These are phyloP conservation scores for Seiridium unicorne DNA, from an alignment of 2,329 filamentous ascomycete genomes.

Conservation along the genomic window DNA sequence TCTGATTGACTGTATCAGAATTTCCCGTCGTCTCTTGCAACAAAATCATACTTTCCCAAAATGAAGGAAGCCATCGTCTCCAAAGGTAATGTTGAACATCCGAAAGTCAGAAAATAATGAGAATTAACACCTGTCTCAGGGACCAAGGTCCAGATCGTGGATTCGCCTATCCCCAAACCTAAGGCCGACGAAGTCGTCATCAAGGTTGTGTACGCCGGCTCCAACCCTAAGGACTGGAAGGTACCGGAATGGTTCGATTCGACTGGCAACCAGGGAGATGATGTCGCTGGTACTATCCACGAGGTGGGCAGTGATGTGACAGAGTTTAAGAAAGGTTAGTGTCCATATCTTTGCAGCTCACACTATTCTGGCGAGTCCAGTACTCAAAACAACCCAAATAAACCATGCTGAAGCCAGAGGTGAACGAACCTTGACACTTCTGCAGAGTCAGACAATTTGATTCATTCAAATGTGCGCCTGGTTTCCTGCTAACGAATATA, in stretches of 20 bases:
- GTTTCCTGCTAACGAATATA: too few relatives aligned
- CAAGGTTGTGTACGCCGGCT: conserved; percentile 40
- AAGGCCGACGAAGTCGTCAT: conserved; percentile 38
- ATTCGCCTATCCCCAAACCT: conserved; percentile 37
- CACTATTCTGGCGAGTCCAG: too few relatives aligned
- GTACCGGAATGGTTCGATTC: conserved; percentile 21
- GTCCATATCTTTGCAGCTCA: too few relatives aligned
- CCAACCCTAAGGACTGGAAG: conserved; percentile 49
- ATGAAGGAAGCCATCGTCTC: conserved; percentile 31
- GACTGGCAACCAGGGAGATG: conserved; percentile 47
- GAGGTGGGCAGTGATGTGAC: conserved; percentile 52
- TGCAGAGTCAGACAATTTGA: too few relatives aligned
- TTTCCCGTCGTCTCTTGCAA: not conserved
- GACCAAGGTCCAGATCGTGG: conserved; percentile 34
- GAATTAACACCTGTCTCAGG: conserved; percentile 13
- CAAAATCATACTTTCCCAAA: not conserved
- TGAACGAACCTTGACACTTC: too few relatives aligned
- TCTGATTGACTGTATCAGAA: not conserved
- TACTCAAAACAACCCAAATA: too few relatives aligned
- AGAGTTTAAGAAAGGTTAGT: conserved; percentile 44
- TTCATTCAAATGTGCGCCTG: too few relatives aligned
- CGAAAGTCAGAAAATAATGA: not conserved
- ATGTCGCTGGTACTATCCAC: conserved; percentile 54
- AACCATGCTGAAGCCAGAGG: too few relatives aligned
- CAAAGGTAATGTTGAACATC: conserved; percentile 15